Conservation (phyloP, 1,284 basidiomycete species). For the Volvariella volvacea region DNA sequence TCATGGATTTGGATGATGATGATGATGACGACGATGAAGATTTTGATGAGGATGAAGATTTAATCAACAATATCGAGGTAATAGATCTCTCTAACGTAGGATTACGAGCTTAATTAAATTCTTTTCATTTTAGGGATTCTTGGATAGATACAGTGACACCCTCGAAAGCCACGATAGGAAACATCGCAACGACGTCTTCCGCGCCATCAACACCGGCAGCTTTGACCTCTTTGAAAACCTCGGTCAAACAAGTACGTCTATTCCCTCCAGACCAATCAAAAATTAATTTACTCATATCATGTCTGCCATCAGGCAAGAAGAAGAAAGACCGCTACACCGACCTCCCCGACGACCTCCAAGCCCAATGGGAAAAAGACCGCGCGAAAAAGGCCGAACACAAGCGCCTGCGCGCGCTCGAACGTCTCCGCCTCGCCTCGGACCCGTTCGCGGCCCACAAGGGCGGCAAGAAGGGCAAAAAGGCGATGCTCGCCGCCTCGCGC, state of each 20-base stretch:
- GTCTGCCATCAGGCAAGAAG: conserved; percentile 27
- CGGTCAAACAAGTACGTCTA: conserved; percentile 24
- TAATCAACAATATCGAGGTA: conserved; percentile 58
- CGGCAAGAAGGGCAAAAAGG: conserved; percentile 64
- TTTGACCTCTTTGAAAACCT: conserved; percentile 39
- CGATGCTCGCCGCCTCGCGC: conserved; percentile 46
- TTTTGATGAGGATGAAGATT: conserved; percentile 56
- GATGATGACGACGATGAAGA: conserved; percentile 42
- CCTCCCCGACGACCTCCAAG: conserved; percentile 58
- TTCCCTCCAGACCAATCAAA: conserved; percentile 1
- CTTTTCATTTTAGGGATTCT: conserved; percentile 24
- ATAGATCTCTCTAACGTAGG: conserved; percentile 13
- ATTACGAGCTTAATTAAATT: not conserved
- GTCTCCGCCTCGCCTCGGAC: conserved; percentile 49
- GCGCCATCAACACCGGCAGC: conserved; percentile 54
- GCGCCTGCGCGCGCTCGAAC: conserved; percentile 51
- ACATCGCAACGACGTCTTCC: conserved; percentile 53
- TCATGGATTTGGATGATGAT: conserved; percentile 25
- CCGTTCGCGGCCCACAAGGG: conserved; percentile 49
- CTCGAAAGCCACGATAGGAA: conserved; percentile 48
- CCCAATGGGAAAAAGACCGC: conserved; percentile 78
- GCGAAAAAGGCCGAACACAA: conserved; percentile 78
- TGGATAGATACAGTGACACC: conserved; percentile 38
- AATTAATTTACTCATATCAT: not conserved
- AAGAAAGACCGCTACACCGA: conserved; percentile 51